Base-by-base conservation (phyloP, 2,329 filamentous ascomycete genomes). In the Eutypa lata region DNA sequence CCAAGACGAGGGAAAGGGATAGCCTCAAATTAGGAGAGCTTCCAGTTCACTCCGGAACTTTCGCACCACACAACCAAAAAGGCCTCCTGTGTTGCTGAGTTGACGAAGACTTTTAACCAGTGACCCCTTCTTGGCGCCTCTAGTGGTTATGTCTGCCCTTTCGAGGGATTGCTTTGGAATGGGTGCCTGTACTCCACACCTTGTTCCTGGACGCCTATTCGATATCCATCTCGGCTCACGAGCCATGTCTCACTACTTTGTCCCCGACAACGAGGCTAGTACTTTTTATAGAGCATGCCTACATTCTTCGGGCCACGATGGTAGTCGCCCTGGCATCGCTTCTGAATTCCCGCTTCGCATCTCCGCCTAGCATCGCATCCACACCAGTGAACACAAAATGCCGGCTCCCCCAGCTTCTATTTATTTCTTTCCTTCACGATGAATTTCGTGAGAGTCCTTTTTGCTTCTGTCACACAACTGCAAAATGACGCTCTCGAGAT, bases 271-370 rank as follows among this genome's bases (percentile, higher is more conserved):
- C 24, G 11, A 48, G n/a, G 18, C 53, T 51, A 53, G 50, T 35
- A 43, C 31, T 53, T 48, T 53, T 51, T 55, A 51, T 52, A 16
- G 18, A 44, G 22, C 49, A 52, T 53, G 50, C 52, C 55, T 56
- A 22, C 63, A 65, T 65, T 65, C 62, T 58, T 60, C 50, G 11
- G 13, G 7, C 22, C 5, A 21, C 21, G 14, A 18, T 16, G n/a
- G 42, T 14, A 45, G 55, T 61, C 50, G 52, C 55, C 53, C 46
- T 26, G 51, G 43, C 44, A 56, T 55, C 52, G 48, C 24, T 46
- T 53, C 47, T 50, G 49, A 53, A 61, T 59, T 59, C 58, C 62
- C n/a, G n/a, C n/a, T n/a, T 57, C 22, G 13, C 3, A 28, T 33
- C 42, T 6, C 16, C 4, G 21, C 26, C 24, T 55, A 47, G 56